Evolutionary conservation across 371 early-diverging fungal species (phyloP).

Genomic region (Dichotomocladium elegans): DNA sequence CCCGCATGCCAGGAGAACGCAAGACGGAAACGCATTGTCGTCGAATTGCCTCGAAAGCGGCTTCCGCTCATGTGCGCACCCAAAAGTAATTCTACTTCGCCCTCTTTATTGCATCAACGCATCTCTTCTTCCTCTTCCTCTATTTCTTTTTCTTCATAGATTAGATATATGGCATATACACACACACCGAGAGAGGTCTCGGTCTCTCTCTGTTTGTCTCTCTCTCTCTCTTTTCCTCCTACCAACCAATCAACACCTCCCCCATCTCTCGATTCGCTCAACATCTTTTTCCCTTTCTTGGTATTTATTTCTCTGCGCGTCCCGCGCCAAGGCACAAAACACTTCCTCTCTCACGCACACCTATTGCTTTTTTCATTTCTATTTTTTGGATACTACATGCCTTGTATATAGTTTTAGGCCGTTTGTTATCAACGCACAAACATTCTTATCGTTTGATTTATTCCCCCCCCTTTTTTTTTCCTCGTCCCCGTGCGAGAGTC

Average conservation of each 20-base stretch:
- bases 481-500: too few relatives aligned
- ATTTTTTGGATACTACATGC: not conserved
- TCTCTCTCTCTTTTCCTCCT: not conserved
- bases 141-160: not conserved
- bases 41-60: constrained; percentile 65
- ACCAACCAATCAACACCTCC: not conserved
- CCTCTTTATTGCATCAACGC: not conserved
- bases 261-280: not conserved
- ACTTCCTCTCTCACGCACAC: not conserved
- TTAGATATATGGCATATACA: too few relatives aligned
- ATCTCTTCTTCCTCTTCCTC: constrained; percentile 5
- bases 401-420: not conserved
- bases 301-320: too few relatives aligned
- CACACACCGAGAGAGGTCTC: too few relatives aligned
- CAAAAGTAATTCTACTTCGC: constrained; percentile 3
- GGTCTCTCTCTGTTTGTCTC: too few relatives aligned
- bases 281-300: too few relatives aligned
- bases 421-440: too few relatives aligned
- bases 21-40: constrained; percentile 53
- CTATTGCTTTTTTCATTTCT: not conserved
- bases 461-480: too few relatives aligned
- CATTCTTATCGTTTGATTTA: too few relatives aligned
- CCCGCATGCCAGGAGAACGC: constrained; percentile 63
- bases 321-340: not conserved
- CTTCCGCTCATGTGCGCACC: constrained; percentile 60